Percentiles rank a stretch among this genome's conserved stretches.
Evolutionary conservation across 1,284 basidiomycete genomes (phyloP).

Genomic region (Rhodotorula sp.): DNA sequence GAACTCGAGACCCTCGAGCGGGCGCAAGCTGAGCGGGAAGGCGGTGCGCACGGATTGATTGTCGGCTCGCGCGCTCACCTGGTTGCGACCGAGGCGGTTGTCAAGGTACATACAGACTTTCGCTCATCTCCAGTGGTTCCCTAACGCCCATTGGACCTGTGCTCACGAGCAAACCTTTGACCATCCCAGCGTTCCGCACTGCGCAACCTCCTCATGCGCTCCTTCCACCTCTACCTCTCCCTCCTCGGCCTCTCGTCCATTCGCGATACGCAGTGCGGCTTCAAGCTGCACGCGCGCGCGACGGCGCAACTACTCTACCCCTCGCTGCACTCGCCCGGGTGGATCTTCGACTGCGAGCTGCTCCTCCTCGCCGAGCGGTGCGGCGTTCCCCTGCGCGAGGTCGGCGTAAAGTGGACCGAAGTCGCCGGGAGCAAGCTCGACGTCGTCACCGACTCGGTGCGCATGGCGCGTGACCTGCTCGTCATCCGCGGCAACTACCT

Average conservation of each 20-base stretch:
- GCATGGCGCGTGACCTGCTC: slow-evolving; percentile 84
- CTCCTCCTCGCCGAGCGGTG: slow-evolving; percentile 74
- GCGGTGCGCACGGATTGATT: slow-evolving; percentile 61
- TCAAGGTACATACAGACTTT: slow-evolving; percentile 64
- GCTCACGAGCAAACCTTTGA: slow-evolving; percentile 1
- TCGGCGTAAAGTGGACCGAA: slow-evolving; percentile 88
- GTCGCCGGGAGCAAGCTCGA: slow-evolving; percentile 87
- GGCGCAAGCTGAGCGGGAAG: background rate
- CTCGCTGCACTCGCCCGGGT: slow-evolving; percentile 63
- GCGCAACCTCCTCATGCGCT: slow-evolving; percentile 89
- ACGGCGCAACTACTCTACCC: slow-evolving; percentile 81
- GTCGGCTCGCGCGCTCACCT: slow-evolving; percentile 85
- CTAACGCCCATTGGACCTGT: background rate
- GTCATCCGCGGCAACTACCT: slow-evolving; percentile 79
- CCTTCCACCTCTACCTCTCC: slow-evolving; percentile 77
- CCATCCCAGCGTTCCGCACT: slow-evolving; percentile 71
- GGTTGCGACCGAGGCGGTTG: slow-evolving; percentile 87
- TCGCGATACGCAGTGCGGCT: slow-evolving; percentile 88
- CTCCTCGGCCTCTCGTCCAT: slow-evolving; percentile 83
- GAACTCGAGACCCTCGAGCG: slow-evolving; percentile 65
- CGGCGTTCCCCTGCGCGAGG: slow-evolving; percentile 73
- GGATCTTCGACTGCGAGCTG: slow-evolving; percentile 95
- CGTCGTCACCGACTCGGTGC: slow-evolving; percentile 75
- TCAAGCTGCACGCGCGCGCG: slow-evolving; percentile 84
- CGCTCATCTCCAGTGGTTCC: background rate